Evolutionary conservation across 768 basidiomycete genomes (phyloP).

Genomic region (Ramaria sp.): DNA sequence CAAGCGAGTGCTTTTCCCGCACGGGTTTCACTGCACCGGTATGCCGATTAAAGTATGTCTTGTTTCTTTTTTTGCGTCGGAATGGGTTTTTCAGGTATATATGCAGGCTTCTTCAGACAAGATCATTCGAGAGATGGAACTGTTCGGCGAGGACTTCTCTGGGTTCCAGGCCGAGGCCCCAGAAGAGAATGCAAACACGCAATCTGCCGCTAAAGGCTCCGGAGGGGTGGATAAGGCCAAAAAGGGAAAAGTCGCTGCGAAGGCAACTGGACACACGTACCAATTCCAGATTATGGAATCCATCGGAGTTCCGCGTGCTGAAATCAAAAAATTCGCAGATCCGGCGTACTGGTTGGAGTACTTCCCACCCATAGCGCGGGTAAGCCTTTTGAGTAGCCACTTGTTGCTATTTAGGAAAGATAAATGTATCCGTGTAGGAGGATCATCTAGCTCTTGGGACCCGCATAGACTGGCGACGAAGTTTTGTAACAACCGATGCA

Average conservation of each 20-base stretch:
- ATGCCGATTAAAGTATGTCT: constrained; percentile 94
- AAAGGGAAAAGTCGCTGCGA: constrained; percentile 90
- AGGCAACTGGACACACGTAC: constrained; percentile 87
- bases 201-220: constrained; percentile 28
- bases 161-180: constrained; percentile 36
- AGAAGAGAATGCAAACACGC: constrained; percentile 33
- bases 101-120: constrained; percentile 90
- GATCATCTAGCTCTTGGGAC: constrained; percentile 88
- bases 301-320: constrained; percentile 74
- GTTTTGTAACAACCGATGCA: constrained; percentile 87
- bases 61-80: not conserved
- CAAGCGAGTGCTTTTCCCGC: constrained; percentile 91
- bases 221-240: constrained; percentile 66
- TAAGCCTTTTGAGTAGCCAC: constrained; percentile 28
- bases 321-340: constrained; percentile 96
- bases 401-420: not conserved
- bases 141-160: constrained; percentile 89
- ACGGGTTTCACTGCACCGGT: constrained; percentile 95
- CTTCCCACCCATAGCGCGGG: constrained; percentile 92
- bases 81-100: not conserved
- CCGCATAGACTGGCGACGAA: constrained; percentile 93
- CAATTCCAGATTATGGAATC: constrained; percentile 99
- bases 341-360: constrained; percentile 87
- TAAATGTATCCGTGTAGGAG: constrained; percentile 20
- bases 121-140: constrained; percentile 90